Base-by-base conservation (phyloP, 805 yeast genomes). In the Yarrowia sp. region DNA sequence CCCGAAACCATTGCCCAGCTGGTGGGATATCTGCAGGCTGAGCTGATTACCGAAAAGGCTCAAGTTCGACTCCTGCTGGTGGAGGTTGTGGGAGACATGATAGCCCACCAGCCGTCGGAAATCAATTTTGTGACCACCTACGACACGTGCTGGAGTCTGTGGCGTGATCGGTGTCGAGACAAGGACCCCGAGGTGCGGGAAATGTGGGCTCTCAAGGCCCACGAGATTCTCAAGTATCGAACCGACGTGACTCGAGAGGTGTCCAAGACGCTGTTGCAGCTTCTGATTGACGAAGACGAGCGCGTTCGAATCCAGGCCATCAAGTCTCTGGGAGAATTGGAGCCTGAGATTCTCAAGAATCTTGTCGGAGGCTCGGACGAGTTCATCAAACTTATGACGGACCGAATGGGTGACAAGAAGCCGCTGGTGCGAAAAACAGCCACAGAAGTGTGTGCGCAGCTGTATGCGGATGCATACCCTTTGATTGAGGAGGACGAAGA, bases 91-190 rank as follows among this genome's bases (percentile, higher is more conserved):
- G 93, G 96, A 0, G 75, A 80, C 43, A 83, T 92, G 72, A 73
- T 91, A 1, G 76, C 84, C 0, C 73, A 78, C 12, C 74, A 75
- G 10, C 78, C 82, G 0, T 80, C 86, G 1, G 79, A 81, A 24
- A 71, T 85, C 4, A 86, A 86, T 69, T 89, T 91, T 72, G 79
- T 82, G 12, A 74, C 81, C 0, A 78, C 80, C 0, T 90, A 87
- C 69, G 80, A 79, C 40, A 83, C 83, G 14, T 83, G 88, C 0
- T 91, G 87, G 83, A 72, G 76, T 16, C 81, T 80, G 30, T 92
- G 96, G 96, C 73, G 89, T 63, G 87, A 86, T 67, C 88, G 92
- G 68, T 82, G 88, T 5, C 78, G 87, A 11, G 98, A 92, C 72
- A 77, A 84, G 8, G 83, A 88, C 2, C 78, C 88, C 0, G 72